Evolutionary conservation across 2,329 filamentous ascomycete species (phyloP).

Genomic region (Ceratocystis ficicola): DNA sequence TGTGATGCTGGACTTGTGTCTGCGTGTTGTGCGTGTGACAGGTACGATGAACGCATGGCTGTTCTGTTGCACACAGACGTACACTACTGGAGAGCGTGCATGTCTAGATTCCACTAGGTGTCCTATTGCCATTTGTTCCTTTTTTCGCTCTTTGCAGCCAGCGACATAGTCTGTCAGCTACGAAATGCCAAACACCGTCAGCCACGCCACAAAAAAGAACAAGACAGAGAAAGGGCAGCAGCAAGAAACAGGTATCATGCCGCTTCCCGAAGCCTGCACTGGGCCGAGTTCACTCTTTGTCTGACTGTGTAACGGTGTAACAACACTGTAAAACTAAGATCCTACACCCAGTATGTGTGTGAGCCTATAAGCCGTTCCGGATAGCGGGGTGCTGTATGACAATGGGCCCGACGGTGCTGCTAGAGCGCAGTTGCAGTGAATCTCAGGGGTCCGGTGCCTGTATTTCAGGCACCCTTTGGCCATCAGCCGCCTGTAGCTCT

Average conservation of each 20-base stretch:
- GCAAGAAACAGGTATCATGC: background rate
- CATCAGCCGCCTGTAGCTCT: background rate
- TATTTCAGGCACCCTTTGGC: background rate
- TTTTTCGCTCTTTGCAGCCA: no score
- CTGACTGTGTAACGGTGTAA: conserved; percentile 2
- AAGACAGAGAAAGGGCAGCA: background rate
- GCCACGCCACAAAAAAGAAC: background rate
- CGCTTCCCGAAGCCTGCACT: background rate
- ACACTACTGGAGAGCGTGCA: no score
- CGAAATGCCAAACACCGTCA: no score
- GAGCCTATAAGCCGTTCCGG: background rate
- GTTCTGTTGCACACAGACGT: no score
- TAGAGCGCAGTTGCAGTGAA: background rate
- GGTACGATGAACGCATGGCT: no score
- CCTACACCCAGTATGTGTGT: background rate
- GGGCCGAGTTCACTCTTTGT: background rate
- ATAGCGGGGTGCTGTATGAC: background rate
- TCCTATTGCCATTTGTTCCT: no score
- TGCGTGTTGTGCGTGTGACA: background rate
- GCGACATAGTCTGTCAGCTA: no score
- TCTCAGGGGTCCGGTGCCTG: no score
- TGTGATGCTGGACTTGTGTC: background rate
- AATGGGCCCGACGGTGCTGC: background rate
- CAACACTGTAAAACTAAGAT: background rate
- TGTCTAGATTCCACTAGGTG: no score